These are phyloP conservation scores for Kalanchoe fedtschenkoi DNA, from an alignment of 164 flowering plant genomes.

Conservation along the genomic window DNA sequence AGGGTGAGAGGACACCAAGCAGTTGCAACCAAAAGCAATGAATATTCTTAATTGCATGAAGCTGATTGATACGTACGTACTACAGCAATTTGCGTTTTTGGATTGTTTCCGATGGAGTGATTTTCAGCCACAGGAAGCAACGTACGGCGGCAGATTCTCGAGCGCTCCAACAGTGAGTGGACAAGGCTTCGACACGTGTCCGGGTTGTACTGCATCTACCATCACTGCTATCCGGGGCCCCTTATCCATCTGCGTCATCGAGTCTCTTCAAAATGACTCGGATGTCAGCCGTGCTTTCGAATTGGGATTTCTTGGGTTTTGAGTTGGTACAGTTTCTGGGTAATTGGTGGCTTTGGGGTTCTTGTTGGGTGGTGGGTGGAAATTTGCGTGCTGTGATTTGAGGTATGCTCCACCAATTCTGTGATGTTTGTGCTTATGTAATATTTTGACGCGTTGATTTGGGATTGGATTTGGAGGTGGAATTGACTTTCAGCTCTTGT, in stretches of 20 bases:
- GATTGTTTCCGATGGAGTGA: not conserved
- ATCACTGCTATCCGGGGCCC: not conserved
- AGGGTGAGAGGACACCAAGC: not conserved
- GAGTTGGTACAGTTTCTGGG: not conserved
- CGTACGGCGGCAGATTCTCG: not conserved
- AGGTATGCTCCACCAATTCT: not conserved
- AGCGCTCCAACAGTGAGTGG: not conserved
- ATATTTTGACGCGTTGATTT: too few relatives aligned
- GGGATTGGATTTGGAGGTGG: too few relatives aligned
- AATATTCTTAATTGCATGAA: conserved; percentile 5
- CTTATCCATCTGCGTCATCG: not conserved
- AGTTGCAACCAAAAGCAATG: not conserved
- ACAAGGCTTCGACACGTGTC: conserved; percentile 1
- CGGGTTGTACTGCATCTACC: not conserved
- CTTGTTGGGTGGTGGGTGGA: not conserved
- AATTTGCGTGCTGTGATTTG: not conserved
- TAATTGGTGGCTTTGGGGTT: not conserved
- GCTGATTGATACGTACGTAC: not conserved
- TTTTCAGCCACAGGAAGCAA: not conserved
- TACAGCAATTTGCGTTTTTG: not conserved
- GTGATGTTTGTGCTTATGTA: not conserved
- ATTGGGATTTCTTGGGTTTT: not conserved
- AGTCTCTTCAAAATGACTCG: not conserved
- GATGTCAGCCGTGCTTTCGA: too few relatives aligned
- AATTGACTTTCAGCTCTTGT: too few relatives aligned